Percentiles rank a stretch among this genome's conserved stretches.
phyloP scores from a whole-genome alignment of 768 basidiomycete genomes.

The Boletus edulis region DNA sequence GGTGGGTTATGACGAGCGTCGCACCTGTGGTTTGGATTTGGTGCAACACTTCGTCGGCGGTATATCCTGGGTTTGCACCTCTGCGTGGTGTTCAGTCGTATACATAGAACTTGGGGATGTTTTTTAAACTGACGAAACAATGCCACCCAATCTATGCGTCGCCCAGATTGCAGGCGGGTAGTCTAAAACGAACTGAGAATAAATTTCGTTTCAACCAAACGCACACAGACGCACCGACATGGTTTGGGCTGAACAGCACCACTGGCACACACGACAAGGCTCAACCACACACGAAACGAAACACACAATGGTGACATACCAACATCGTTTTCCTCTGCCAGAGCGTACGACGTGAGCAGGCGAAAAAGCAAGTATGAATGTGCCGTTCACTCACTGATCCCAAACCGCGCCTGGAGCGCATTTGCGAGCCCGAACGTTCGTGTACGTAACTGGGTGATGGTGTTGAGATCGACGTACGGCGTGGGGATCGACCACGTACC shows the following conservation, averaged over 20 bases:
- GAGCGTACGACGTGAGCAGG: not conserved
- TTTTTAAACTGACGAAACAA: conserved; percentile 47
- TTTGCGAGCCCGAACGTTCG: conserved; percentile 56
- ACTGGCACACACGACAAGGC: conserved; percentile 35
- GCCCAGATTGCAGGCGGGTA: conserved; percentile 60
- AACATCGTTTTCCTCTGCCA: conserved; percentile 47
- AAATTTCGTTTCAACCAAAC: not conserved
- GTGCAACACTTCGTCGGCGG: conserved; percentile 29
- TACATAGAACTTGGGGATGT: not conserved
- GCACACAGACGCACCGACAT: conserved; percentile 44
- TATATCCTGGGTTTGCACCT: conserved; percentile 37
- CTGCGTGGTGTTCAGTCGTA: conserved; percentile 11
- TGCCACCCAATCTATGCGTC: conserved; percentile 53
- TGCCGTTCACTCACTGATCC: conserved; percentile 40
- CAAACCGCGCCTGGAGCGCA: conserved; percentile 46
- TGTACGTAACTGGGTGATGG: conserved; percentile 31
- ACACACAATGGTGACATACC: conserved; percentile 35
- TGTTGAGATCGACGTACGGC: not conserved
- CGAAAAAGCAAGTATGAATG: not conserved
- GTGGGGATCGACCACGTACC: conserved; percentile 32
- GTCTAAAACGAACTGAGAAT: conserved; percentile 34
- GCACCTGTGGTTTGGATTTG: conserved; percentile 31
- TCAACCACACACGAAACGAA: not conserved
- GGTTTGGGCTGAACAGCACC: conserved; percentile 63
- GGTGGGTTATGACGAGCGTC: conserved; percentile 31